phyloP scores from a whole-genome alignment of 108 stramenopile species.

The Cyclostephanos invisitatus region DNA sequence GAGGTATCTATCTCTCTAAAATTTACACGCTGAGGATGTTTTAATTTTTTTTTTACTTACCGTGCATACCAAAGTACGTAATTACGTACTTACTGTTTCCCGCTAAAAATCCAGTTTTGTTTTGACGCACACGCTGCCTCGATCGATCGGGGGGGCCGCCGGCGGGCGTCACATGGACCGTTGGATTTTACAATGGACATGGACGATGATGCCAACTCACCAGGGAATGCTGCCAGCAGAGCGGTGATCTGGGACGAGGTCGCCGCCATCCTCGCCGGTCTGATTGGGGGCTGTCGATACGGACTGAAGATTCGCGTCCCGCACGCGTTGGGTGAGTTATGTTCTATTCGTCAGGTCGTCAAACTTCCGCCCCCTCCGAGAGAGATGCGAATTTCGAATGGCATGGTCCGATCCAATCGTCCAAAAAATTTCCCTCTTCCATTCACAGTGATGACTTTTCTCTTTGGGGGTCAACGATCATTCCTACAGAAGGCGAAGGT shows the following conservation, averaged over 20 bases:
- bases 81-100: no score
- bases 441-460: conserved; percentile 68
- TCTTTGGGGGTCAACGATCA: conserved; percentile 66
- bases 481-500: conserved; percentile 54
- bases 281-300: conserved; percentile 79
- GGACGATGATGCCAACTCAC: background rate
- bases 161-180: no score
- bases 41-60: no score
- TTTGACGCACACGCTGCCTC: no score
- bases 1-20: no score
- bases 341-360: background rate
- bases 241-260: conserved; percentile 54
- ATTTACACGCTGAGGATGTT: no score
- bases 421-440: background rate
- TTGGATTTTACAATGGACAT: no score
- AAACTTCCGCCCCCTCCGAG: background rate
- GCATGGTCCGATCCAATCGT: background rate
- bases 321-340: conserved; percentile 58
- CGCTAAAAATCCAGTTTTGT: no score
- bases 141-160: no score
- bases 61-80: no score
- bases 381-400: background rate
- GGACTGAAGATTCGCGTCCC: conserved; percentile 85
- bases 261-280: conserved; percentile 60
- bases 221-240: background rate